These are phyloP conservation scores for Afroboletus lepidellus DNA, from an alignment of 1,284 basidiomycete species.

Conservation along the genomic window DNA sequence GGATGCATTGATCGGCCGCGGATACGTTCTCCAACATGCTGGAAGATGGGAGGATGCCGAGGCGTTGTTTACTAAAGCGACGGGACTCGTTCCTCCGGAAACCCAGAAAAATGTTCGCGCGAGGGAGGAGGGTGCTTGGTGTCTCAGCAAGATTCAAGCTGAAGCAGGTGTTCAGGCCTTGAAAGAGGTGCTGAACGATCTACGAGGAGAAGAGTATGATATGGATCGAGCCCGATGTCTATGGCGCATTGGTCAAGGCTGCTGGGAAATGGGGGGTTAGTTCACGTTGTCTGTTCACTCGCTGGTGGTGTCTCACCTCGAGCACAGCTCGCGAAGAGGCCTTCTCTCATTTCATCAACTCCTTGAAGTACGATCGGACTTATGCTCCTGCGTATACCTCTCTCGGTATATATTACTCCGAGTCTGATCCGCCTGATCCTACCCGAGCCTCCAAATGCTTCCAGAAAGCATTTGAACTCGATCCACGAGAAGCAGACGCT, in stretches of 20 bases:
- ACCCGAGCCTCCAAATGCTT: constrained; percentile 93
- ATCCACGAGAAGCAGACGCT: constrained; percentile 84
- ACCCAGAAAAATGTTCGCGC: constrained; percentile 61
- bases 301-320: constrained; percentile 7
- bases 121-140: constrained; percentile 86
- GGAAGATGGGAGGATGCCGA: constrained; percentile 73
- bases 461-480: constrained; percentile 97
- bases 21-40: constrained; percentile 67
- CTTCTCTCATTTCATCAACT: constrained; percentile 79
- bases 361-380: constrained; percentile 74
- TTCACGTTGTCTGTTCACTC: constrained; percentile 6
- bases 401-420: constrained; percentile 87
- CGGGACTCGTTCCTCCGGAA: constrained; percentile 47
- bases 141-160: constrained; percentile 58
- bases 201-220: constrained; percentile 52
- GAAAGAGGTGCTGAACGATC: constrained; percentile 52
- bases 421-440: constrained; percentile 74
- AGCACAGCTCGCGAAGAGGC: constrained; percentile 56
- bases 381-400: constrained; percentile 94
- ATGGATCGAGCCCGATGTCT: constrained; percentile 73
- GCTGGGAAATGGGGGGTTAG: constrained; percentile 76
- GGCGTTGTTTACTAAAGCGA: constrained; percentile 56
- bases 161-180: constrained; percentile 58
- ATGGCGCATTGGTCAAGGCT: constrained; percentile 81
- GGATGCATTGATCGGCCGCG: constrained; percentile 71